These are phyloP conservation scores for Rhizoclosmatium sp. DNA, from an alignment of 192 early-diverging fungal genomes.

Conservation along the genomic window DNA sequence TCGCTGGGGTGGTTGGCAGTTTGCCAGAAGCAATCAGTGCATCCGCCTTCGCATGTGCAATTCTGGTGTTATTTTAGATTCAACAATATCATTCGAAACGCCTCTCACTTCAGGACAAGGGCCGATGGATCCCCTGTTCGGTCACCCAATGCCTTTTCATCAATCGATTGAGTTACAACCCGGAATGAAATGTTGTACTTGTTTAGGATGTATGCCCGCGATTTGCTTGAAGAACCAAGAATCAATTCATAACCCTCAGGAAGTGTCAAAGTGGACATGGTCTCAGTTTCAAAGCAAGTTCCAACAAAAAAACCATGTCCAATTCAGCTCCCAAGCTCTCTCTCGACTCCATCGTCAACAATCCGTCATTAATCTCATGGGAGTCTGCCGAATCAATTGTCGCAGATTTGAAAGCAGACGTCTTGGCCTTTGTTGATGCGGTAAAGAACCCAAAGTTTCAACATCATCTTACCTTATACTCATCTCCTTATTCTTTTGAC, in stretches of 20 bases:
- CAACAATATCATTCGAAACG: background rate
- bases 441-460: background rate
- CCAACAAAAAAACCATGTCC: slow-evolving; percentile 6
- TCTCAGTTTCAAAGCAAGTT: background rate
- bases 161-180: slow-evolving; percentile 48
- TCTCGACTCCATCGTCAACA: slow-evolving; percentile 21
- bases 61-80: slow-evolving; percentile 21
- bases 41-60: slow-evolving; percentile 56
- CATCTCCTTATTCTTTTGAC: background rate
- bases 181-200: slow-evolving; percentile 40
- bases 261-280: slow-evolving; percentile 7
- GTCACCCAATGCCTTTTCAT: slow-evolving; percentile 54
- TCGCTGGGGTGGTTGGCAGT: slow-evolving; percentile 21
- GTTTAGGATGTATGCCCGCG: slow-evolving; percentile 48
- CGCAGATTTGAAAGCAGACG: slow-evolving; percentile 19
- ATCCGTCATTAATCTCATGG: slow-evolving; percentile 25
- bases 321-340: background rate
- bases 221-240: slow-evolving; percentile 59
- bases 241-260: slow-evolving; percentile 29
- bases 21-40: slow-evolving; percentile 40
- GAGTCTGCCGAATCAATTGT: slow-evolving; percentile 1
- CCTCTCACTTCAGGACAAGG: slow-evolving; percentile 26
- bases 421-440: slow-evolving; percentile 22
- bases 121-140: slow-evolving; percentile 21
- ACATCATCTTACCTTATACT: background rate